Percentiles rank a stretch among this genome's conserved stretches.
phyloP scores from a whole-genome alignment of 2,329 filamentous ascomycete species.

The Fusarium piperis region DNA sequence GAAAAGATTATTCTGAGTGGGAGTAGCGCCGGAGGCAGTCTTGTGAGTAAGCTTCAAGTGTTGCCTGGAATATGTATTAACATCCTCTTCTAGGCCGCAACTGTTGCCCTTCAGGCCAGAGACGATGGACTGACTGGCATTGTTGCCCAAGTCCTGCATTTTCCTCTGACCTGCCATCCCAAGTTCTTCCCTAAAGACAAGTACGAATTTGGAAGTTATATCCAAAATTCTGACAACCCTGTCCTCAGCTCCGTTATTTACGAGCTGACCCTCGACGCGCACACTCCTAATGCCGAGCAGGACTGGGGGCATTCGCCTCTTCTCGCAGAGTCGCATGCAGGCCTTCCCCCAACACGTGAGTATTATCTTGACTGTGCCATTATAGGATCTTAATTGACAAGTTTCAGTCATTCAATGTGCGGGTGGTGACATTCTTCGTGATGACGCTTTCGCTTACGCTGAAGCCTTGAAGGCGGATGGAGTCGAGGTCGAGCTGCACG shows the following conservation, averaged over 20 bases:
- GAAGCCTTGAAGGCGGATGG: conserved; percentile 23
- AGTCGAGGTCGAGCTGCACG: conserved; percentile 24
- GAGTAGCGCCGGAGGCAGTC: conserved; percentile 34
- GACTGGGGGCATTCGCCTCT: conserved; percentile 37
- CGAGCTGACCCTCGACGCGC: conserved; percentile 21
- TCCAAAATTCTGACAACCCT: conserved; percentile 27
- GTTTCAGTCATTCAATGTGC: conserved; percentile 29
- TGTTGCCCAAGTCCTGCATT: conserved; percentile 34
- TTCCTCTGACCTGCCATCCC: conserved; percentile 35
- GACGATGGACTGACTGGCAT: conserved; percentile 25
- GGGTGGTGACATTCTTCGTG: conserved; percentile 31
- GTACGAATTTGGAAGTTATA: conserved; percentile 37
- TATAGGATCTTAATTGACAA: neutral
- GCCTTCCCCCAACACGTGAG: conserved; percentile 33
- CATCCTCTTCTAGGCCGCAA: conserved; percentile 19
- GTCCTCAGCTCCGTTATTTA: conserved; percentile 14
- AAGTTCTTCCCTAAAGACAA: conserved; percentile 34
- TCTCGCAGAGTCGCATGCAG: conserved; percentile 18
- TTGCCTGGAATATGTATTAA: neutral
- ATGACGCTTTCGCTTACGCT: conserved; percentile 33
- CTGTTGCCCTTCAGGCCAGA: conserved; percentile 17
- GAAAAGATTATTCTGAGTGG: conserved; percentile 34
- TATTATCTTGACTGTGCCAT: neutral
- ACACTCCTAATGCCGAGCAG: conserved; percentile 8
- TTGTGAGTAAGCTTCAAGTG: neutral